phyloP scores from a whole-genome alignment of 2,329 filamentous ascomycete genomes.

The Neospermospora avenae region DNA sequence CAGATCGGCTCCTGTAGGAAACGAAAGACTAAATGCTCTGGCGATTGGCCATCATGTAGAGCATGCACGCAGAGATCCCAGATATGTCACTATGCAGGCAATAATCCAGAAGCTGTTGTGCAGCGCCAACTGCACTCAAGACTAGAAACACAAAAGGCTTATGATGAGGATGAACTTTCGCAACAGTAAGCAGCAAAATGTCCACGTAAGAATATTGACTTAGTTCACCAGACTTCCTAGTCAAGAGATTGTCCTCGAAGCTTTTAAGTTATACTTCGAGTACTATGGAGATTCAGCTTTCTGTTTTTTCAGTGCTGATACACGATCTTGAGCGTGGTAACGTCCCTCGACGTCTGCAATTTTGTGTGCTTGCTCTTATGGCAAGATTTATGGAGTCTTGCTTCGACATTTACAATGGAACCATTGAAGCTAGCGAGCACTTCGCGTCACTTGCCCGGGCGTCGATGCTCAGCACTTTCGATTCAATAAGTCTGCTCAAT shows the following conservation, averaged over 20 bases:
- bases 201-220: background rate
- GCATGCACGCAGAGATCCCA: slow-evolving; percentile 4
- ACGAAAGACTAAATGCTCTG: slow-evolving; percentile 5
- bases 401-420: slow-evolving; percentile 1
- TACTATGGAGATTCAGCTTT: slow-evolving; percentile 6
- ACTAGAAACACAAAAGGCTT: background rate
- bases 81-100: slow-evolving; percentile 1
- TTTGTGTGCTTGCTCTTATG: slow-evolving; percentile 5
- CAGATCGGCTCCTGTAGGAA: background rate
- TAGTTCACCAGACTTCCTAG: background rate
- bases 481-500: background rate
- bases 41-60: slow-evolving; percentile 5
- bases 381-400: slow-evolving; percentile 4
- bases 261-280: background rate
- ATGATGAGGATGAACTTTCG: background rate
- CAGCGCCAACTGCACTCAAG: background rate
- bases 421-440: slow-evolving; percentile 7
- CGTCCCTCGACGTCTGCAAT: background rate
- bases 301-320: slow-evolving; percentile 1
- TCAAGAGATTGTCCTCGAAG: background rate
- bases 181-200: background rate
- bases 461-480: background rate
- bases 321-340: background rate
- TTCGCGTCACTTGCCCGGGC: slow-evolving; percentile 3
- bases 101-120: slow-evolving; percentile 1